Base-by-base conservation (phyloP, 1,284 basidiomycete genomes). In the Caloboletus firmus region DNA sequence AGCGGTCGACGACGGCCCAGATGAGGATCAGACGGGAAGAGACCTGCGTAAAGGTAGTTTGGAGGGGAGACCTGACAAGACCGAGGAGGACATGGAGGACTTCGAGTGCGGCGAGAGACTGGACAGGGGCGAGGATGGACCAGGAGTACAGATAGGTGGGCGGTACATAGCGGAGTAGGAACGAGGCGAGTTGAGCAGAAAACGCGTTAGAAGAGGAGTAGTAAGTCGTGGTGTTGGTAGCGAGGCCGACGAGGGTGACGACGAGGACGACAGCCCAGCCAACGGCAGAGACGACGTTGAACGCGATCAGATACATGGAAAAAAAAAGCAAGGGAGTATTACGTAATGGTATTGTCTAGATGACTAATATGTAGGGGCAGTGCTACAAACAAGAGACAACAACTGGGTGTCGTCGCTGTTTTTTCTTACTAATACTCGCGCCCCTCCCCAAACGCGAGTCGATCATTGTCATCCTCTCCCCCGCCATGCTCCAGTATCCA, bases 31-130 rank as follows among this genome's bases (percentile, higher is more conserved):
- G 76, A 40, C 96, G 78, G 60, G 91, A 94, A 0, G 85, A 81
- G 45, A 99, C 95, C 75, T 99, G 96, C 65, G 89, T 83, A 2
- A 78, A 74, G 1, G 93, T 93, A 0, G 95, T 97, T 8, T 75
- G 78, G n/a, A 95, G 72, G 3, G 93, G 87, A 52, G 87, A 90
- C 46, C 88, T 77, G n/a, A 99, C 97, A 77, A 86, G 85, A 0
- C 94, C 88, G 9, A 94, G 63, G 9, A 87, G 72, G 37, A 88
- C 85, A 69, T 99, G 97, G 1, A 91, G 59, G 26, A 96, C 81
- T 70, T 98, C 95, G 42, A 97, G 74, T 1, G 85, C 63, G 1
- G 95, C 95, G 42, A 84, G 81, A 24, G 81, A 91, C 76, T 98
- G 95, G 4, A 95, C 89, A 58, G 84, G 76, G 26, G 85, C 81